Conservation (phyloP, 345 rosid species). For the Angophora floribunda region DNA sequence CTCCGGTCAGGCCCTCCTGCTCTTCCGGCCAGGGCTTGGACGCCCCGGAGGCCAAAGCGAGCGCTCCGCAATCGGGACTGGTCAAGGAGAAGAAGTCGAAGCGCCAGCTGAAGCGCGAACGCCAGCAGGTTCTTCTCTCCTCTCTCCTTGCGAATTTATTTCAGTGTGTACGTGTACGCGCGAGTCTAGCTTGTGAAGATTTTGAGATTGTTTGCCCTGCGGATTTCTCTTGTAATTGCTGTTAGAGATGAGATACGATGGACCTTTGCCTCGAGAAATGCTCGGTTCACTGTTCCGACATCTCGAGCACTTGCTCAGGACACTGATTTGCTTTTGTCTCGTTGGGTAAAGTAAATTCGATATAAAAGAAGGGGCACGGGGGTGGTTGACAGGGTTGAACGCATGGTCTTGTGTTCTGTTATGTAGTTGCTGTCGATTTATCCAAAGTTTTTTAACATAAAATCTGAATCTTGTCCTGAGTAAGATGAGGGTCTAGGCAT, state of each 20-base stretch:
- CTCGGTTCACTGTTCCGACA: background rate
- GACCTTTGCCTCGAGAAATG: background rate
- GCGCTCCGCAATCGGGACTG: constrained; percentile 9
- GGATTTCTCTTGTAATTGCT: background rate
- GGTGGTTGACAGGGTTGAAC: background rate
- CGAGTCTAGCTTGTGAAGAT: background rate
- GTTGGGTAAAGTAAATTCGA: background rate
- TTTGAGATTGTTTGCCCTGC: background rate
- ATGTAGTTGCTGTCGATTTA: background rate
- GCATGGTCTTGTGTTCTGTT: background rate
- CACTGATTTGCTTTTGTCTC: background rate
- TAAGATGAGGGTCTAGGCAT: background rate
- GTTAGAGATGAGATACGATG: background rate
- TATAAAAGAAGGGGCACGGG: background rate
- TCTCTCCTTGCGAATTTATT: background rate
- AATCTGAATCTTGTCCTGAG: background rate
- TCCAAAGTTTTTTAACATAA: too few relatives aligned
- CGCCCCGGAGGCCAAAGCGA: background rate
- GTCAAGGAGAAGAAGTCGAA: constrained; percentile 83
- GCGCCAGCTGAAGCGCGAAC: constrained; percentile 91
- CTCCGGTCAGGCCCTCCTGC: constrained; percentile 29
- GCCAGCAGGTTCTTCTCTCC: constrained; percentile 37
- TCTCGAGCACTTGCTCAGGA: background rate
- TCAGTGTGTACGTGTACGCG: background rate
- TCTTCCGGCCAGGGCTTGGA: constrained; percentile 17